A percentile compares a stretch with the other conserved stretches of the same genome.
These are phyloP conservation scores for Narthecium ossifragum DNA, from an alignment of 106 monocot species.

Conservation along the genomic window DNA sequence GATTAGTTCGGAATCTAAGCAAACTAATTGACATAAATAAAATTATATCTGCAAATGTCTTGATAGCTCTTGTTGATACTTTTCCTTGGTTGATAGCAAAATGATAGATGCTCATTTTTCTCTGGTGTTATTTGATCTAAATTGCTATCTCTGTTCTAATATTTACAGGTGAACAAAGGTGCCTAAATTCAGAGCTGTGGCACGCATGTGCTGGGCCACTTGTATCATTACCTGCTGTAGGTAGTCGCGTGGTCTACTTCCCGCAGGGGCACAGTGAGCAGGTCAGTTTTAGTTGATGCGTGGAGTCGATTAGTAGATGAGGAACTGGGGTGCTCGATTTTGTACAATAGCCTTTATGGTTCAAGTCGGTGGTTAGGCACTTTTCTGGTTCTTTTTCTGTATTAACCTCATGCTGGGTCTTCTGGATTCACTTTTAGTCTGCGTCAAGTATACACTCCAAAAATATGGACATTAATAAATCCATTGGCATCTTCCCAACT, in stretches of 20 bases:
- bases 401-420: too few relatives aligned
- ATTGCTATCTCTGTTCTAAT: neutral
- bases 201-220: slow-evolving; percentile 94
- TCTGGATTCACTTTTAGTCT: too few relatives aligned
- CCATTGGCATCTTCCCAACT: too few relatives aligned
- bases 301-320: too few relatives aligned
- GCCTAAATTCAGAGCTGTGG: slow-evolving; percentile 86
- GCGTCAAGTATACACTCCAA: too few relatives aligned
- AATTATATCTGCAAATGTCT: neutral
- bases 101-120: neutral
- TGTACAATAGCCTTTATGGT: too few relatives aligned
- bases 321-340: too few relatives aligned
- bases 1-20: neutral
- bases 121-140: neutral
- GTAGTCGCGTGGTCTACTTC: slow-evolving; percentile 85
- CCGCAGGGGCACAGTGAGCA: slow-evolving; percentile 92
- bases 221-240: slow-evolving; percentile 71
- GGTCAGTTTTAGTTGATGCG: too few relatives aligned
- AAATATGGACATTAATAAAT: too few relatives aligned
- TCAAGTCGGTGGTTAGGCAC: too few relatives aligned
- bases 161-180: slow-evolving; percentile 58
- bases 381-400: too few relatives aligned
- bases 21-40: neutral
- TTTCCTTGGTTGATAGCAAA: neutral
- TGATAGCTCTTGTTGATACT: neutral